Evolutionary conservation across 352 stramenopile genomes (phyloP), one percentile per base, ranked within the genome.

Genomic region (Phytophthora tentaculata): DNA sequence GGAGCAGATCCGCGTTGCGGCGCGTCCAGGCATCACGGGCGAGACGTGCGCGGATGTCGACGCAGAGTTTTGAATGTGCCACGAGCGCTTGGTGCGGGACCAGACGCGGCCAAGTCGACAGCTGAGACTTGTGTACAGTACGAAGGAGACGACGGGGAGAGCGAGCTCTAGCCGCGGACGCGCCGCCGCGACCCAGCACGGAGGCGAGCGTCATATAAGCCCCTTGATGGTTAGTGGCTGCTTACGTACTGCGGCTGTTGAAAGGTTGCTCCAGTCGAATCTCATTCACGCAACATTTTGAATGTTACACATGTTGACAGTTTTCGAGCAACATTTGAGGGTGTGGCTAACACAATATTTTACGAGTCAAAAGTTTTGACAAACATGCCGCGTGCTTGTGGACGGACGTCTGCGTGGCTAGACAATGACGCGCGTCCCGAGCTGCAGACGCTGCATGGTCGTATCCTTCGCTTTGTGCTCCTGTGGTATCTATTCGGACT

Each of bases 401-500:
- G 60, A 2, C 54, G 50, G 23, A 65, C 57, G 23, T 3, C 60
- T 8, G 23, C 35, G 14, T 76, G 67, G 67, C 48, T 44, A 16
- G 37, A 79, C 22, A 73, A 76, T 55, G 53, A 76, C 49, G 47
- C 50, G 63, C 58, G 62, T 1, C 67, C 54, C 8, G 67, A 80
- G 41, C 56, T 80, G 12, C 60, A 57, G 44, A 69, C 68, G 17
- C 20, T 77, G 8, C 17, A 43, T n/a, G 64, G 72, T 0, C 43
- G 52, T 5, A 10, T 67, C 4, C 44, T 73, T 22, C 51, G 51
- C 23, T 41, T 53, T 19, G 58, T 69, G 26, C 29, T 78, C 29
- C 44, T 78, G n/a, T 70, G 66, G 28, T 58, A 61, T 2, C 41
- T 85, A 17, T 72, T 71, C 39, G 62, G 59, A 13, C 26, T 80